phyloP scores from a whole-genome alignment of 1,284 basidiomycete genomes.

The Moesziomyces globuligerus region DNA sequence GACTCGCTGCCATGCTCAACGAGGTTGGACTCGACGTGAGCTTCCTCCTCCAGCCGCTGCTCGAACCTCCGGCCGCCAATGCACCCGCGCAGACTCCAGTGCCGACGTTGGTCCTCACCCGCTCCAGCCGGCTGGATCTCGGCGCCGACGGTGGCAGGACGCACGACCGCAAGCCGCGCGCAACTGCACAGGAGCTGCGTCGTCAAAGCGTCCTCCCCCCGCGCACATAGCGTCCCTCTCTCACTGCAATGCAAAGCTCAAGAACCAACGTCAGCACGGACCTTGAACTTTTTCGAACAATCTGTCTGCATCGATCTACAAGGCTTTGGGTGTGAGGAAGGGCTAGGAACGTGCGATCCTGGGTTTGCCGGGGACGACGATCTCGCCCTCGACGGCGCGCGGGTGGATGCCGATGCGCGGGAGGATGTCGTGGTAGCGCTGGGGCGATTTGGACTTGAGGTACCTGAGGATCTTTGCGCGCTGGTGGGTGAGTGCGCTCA shows the following conservation, averaged over 20 bases:
- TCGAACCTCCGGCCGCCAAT: conserved; percentile 5
- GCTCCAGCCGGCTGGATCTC: conserved; percentile 21
- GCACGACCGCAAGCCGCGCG: background rate
- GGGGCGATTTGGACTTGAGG: conserved; percentile 75
- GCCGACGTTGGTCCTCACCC: conserved; percentile 13
- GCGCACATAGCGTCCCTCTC: no score
- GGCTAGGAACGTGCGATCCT: conserved; percentile 35
- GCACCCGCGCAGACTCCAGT: background rate
- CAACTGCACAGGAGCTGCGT: conserved; percentile 38
- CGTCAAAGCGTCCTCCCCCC: conserved; percentile 34
- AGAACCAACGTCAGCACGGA: no score
- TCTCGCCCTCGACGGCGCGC: conserved; percentile 86
- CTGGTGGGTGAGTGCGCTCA: conserved; percentile 81
- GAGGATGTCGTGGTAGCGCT: conserved; percentile 80
- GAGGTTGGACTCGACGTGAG: conserved; percentile 41
- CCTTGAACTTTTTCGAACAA: background rate
- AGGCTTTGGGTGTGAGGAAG: no score
- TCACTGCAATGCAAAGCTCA: no score
- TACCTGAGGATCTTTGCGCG: conserved; percentile 86
- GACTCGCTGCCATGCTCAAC: conserved; percentile 30
- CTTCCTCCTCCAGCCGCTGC: conserved; percentile 23
- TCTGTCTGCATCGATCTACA: no score
- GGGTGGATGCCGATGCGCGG: conserved; percentile 80
- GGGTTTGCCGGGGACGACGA: conserved; percentile 69
- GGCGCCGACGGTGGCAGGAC: conserved; percentile 1